Conservation (phyloP, 768 basidiomycete genomes). For the Tricholoma furcatifolium region DNA sequence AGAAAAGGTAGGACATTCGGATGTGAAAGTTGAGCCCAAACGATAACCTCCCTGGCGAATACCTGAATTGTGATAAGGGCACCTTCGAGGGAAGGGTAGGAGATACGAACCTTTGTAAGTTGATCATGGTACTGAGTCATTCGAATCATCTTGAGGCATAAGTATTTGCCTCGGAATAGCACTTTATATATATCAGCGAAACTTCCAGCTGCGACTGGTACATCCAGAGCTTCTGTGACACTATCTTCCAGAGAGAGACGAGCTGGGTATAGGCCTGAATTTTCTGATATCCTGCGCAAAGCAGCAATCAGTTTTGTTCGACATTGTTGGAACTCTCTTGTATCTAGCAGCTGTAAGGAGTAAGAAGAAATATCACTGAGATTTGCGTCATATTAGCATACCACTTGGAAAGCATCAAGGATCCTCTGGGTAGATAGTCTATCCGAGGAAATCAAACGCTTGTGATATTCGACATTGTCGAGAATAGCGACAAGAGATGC, state of each 20-base stretch:
- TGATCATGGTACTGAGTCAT: neutral
- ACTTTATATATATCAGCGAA: too few relatives aligned
- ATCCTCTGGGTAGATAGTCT: neutral
- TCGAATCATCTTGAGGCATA: too few relatives aligned
- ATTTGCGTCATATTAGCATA: neutral
- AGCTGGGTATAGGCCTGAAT: neutral
- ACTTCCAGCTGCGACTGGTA: too few relatives aligned
- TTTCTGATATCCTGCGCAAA: slow-evolving; percentile 6
- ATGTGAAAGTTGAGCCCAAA: too few relatives aligned
- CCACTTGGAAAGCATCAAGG: slow-evolving; percentile 7
- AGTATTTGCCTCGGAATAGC: too few relatives aligned
- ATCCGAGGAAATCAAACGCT: neutral
- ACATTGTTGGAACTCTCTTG: too few relatives aligned
- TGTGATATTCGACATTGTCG: too few relatives aligned
- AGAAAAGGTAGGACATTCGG: too few relatives aligned
- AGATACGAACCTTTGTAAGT: slow-evolving; percentile 2
- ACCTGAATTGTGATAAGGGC: neutral
- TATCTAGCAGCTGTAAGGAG: slow-evolving; percentile 7
- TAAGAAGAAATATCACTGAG: neutral
- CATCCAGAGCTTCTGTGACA: neutral
- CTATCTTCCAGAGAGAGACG: slow-evolving; percentile 1
- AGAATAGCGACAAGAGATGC: neutral
- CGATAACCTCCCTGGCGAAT: slow-evolving; percentile 14
- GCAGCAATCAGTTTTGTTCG: slow-evolving; percentile 6
- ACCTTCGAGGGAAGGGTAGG: neutral